phyloP scores from a whole-genome alignment of 495 filamentous ascomycete species.

The Aspergillus heteromorphus region DNA sequence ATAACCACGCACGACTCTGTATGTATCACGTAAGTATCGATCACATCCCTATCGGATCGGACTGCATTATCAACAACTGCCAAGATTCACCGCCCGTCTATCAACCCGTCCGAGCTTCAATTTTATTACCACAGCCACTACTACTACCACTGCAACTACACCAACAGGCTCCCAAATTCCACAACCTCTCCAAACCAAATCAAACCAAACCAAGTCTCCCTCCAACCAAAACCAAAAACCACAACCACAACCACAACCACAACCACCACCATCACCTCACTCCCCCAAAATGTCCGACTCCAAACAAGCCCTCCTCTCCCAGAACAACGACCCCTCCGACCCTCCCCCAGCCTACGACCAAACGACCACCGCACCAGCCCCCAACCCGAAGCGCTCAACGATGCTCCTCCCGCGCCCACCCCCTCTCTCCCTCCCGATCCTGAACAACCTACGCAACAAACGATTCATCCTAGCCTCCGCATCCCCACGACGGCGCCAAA shows the following conservation, averaged over 20 bases:
- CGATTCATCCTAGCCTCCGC: constrained; percentile 83
- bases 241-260: neutral
- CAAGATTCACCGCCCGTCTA: constrained; percentile 8
- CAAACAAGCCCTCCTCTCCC: constrained; percentile 28
- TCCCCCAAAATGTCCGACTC: constrained; percentile 26
- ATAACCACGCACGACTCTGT: neutral
- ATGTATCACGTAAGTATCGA: neutral
- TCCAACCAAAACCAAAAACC: constrained; percentile 1
- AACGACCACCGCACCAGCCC: constrained; percentile 4
- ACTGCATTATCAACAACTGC: constrained; percentile 5
- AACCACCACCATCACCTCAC: neutral
- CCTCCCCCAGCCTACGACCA: constrained; percentile 35
- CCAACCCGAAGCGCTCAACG: constrained; percentile 14
- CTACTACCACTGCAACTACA: neutral
- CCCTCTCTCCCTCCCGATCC: constrained; percentile 68
- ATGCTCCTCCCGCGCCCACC: constrained; percentile 48
- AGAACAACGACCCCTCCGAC: constrained; percentile 18
- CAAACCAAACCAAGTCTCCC: neutral
- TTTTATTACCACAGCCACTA: neutral
- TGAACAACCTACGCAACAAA: constrained; percentile 63
- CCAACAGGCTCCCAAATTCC: neutral
- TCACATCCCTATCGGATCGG: too few relatives aligned
- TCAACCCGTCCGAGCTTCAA: neutral
- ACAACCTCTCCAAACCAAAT: neutral
- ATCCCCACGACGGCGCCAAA: constrained; percentile 75